phyloP scores from a whole-genome alignment of 352 stramenopile species.

The Phytophthora kernoviae region DNA sequence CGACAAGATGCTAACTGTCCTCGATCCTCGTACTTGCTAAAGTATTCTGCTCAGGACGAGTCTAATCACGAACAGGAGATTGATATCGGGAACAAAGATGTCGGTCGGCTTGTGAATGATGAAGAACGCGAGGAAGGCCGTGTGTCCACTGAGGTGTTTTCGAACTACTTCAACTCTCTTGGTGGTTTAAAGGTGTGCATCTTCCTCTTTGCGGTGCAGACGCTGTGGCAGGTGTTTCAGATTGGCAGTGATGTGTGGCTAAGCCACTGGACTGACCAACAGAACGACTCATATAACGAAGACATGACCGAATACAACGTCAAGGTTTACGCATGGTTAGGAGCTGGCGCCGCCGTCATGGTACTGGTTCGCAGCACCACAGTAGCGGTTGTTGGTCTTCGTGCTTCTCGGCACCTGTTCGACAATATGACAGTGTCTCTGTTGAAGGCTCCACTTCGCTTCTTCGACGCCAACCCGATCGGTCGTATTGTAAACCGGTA shows the following conservation, averaged over 20 bases:
- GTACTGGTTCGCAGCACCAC: conserved; percentile 32
- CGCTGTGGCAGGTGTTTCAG: conserved; percentile 42
- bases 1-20: conserved; percentile 9
- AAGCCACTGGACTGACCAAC: conserved; percentile 43
- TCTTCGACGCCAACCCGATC: conserved; percentile 93
- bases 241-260: conserved; percentile 44
- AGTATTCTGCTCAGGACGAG: conserved; percentile 8
- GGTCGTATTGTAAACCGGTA: conserved; percentile 92
- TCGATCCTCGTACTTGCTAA: conserved; percentile 11
- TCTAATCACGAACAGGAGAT: conserved; percentile 2
- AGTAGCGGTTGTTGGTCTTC: conserved; percentile 44
- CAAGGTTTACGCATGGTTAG: conserved; percentile 38
- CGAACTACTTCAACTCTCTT: conserved; percentile 42
- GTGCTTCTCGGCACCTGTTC: conserved; percentile 74
- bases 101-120: conserved; percentile 38
- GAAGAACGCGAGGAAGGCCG: conserved; percentile 51
- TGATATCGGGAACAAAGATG: conserved; percentile 1
- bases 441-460: conserved; percentile 86
- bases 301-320: conserved; percentile 30
- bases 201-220: conserved; percentile 23
- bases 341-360: conserved; percentile 33
- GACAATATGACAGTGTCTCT: conserved; percentile 85
- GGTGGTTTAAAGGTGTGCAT: conserved; percentile 35
- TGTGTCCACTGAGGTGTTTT: conserved; percentile 50
- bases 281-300: conserved; percentile 21